Conservation (phyloP, 106 monocot species). For the Posidonia australis region DNA sequence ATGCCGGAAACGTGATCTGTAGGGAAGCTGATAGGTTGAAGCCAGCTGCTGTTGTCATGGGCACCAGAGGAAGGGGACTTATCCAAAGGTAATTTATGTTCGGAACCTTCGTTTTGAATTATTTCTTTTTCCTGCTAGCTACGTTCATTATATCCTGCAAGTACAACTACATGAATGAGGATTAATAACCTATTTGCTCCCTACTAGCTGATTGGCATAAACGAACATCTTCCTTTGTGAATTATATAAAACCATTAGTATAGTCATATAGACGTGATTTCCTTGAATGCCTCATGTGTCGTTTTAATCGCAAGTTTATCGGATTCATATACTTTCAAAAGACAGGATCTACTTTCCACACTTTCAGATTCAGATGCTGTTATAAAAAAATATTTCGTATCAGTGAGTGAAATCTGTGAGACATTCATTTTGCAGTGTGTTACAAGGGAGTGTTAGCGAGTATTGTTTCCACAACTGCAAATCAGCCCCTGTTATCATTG, state of each 20-base stretch:
- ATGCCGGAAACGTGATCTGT: conserved; percentile 84
- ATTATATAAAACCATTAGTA: too few relatives aligned
- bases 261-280: too few relatives aligned
- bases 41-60: conserved; percentile 74
- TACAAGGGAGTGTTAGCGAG: conserved; percentile 73
- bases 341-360: too few relatives aligned
- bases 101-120: neutral
- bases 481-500: conserved; percentile 60
- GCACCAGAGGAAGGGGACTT: conserved; percentile 67
- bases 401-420: neutral
- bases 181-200: too few relatives aligned
- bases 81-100: conserved; percentile 38
- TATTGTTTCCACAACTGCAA: conserved; percentile 85
- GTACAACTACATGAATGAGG: too few relatives aligned
- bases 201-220: too few relatives aligned
- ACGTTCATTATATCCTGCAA: too few relatives aligned
- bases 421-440: conserved; percentile 33
- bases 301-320: too few relatives aligned
- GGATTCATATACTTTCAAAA: too few relatives aligned
- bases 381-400: neutral
- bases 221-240: too few relatives aligned
- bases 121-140: neutral
- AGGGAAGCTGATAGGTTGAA: conserved; percentile 56
- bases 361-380: too few relatives aligned
- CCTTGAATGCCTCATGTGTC: too few relatives aligned